Evolutionary conservation across 2,329 filamentous ascomycete species (phyloP), one percentile per base, ranked within the genome.

Genomic region (Nemania serpens): DNA sequence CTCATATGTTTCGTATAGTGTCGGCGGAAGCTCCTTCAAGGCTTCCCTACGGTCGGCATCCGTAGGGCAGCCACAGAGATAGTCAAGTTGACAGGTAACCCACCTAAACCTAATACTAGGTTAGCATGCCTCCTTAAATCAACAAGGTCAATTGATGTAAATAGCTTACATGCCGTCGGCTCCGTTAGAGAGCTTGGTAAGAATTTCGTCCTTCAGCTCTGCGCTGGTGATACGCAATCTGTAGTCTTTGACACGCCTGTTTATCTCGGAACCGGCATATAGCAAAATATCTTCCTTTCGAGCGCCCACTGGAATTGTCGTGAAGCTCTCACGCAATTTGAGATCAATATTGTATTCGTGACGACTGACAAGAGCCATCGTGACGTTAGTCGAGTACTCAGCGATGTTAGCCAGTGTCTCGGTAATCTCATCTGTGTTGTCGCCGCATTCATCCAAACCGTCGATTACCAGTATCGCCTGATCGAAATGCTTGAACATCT

Each of bases 11-110:
- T 48, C 58, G 15, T 64, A 53, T 5, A 68, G 61, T 11, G 49
- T 59, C 10, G 62, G 63, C 11, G 65, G 66, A 22, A 68, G 43
- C 43, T 59, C 43, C n/a, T 39, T 62, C 25, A 68, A 48, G 6
- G 65, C 63, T n/a, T 34, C 52, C 17, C 56, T 58, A 13, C 65
- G 59, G 7, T 61, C 61, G n/a, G 43, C 43, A 37, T 67, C 65
- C 2, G 62, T 61, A 33, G 41, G 25, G 13, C 62, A 67, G 1
- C 53, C 48, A 11, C 60, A 43, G 5, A 67, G 42, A 39, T 66
- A 56, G 34, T 68, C 66, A 15, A 68, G 53, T 37, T 68, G 66
- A 39, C 66, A 68, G 15, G 61, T 34, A 43, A 67, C 67, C 65
- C 53, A 58, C 4, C 59, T 13, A 25, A 61, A 58, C 59, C 54